Percentiles rank a stretch among this genome's conserved stretches.
Conservation (phyloP, 2,329 filamentous ascomycete species). For the Fusarium armeniacum region DNA sequence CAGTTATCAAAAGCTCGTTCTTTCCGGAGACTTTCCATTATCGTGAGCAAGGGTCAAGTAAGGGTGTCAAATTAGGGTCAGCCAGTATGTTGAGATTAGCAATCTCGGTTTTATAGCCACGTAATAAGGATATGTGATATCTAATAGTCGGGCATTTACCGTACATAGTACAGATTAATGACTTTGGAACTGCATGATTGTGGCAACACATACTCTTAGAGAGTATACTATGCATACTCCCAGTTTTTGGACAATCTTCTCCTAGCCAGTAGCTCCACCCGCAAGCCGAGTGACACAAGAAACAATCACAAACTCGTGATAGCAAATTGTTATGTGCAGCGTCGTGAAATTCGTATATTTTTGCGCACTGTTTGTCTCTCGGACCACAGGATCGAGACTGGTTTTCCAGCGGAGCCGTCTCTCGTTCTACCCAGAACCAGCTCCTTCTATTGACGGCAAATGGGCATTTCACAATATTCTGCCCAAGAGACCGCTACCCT, state of each 20-base stretch:
- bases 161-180: neutral
- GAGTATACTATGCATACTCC: neutral
- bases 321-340: neutral
- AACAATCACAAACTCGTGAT: neutral
- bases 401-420: slow-evolving; percentile 19
- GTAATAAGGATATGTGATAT: neutral
- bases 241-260: neutral
- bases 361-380: slow-evolving; percentile 36
- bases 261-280: neutral
- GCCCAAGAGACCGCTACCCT: slow-evolving; percentile 55
- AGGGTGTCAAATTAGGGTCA: neutral
- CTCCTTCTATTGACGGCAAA: slow-evolving; percentile 32
- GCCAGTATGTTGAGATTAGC: neutral
- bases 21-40: neutral
- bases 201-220: too few relatives aligned
- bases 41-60: neutral
- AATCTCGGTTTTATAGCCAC: neutral
- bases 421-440: slow-evolving; percentile 10
- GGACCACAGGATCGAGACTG: slow-evolving; percentile 29
- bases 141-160: neutral
- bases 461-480: slow-evolving; percentile 76
- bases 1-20: slow-evolving; percentile 9
- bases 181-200: neutral
- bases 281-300: neutral
- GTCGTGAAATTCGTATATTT: slow-evolving; percentile 35